Conservation (phyloP, 768 basidiomycete genomes). For the Sarcomyxa edulis region DNA sequence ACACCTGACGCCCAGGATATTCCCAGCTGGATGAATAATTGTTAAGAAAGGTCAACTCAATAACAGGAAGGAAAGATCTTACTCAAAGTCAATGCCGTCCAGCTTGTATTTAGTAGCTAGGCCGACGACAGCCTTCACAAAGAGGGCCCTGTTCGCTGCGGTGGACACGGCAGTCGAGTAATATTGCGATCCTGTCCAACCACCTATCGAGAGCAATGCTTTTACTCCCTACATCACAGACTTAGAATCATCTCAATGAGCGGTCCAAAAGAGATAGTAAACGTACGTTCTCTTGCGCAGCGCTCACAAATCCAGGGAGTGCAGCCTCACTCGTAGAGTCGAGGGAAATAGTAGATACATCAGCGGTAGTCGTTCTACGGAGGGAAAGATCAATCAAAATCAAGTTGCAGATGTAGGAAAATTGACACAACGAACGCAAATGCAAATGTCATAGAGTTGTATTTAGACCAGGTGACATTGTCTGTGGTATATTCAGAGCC, state of each 20-base stretch:
- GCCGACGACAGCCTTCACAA: slow-evolving; percentile 50
- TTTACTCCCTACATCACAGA: slow-evolving; percentile 42
- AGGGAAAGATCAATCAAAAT: not conserved
- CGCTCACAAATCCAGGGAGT: slow-evolving; percentile 51
- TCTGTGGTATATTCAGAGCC: slow-evolving; percentile 30
- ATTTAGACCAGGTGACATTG: slow-evolving; percentile 50
- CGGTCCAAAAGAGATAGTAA: not conserved
- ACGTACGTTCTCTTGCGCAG: slow-evolving; percentile 36
- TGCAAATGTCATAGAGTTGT: slow-evolving; percentile 41
- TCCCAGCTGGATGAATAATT: slow-evolving; percentile 61
- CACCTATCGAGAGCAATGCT: slow-evolving; percentile 59
- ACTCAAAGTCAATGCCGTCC: slow-evolving; percentile 59
- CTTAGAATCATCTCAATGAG: not conserved
- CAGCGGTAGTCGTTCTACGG: slow-evolving; percentile 29
- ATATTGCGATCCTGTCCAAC: slow-evolving; percentile 61
- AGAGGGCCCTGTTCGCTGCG: slow-evolving; percentile 51
- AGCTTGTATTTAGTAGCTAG: slow-evolving; percentile 49
- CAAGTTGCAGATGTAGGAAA: slow-evolving; percentile 1
- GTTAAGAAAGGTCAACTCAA: not conserved
- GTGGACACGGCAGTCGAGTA: slow-evolving; percentile 63
- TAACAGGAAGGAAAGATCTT: slow-evolving; percentile 11
- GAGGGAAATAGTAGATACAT: slow-evolving; percentile 26
- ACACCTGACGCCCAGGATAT: too few species aligned
- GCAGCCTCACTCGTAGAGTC: slow-evolving; percentile 36
- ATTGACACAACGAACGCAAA: slow-evolving; percentile 35